Base-by-base conservation (phyloP, 352 stramenopile species). In the Phytophthora colocasiae region DNA sequence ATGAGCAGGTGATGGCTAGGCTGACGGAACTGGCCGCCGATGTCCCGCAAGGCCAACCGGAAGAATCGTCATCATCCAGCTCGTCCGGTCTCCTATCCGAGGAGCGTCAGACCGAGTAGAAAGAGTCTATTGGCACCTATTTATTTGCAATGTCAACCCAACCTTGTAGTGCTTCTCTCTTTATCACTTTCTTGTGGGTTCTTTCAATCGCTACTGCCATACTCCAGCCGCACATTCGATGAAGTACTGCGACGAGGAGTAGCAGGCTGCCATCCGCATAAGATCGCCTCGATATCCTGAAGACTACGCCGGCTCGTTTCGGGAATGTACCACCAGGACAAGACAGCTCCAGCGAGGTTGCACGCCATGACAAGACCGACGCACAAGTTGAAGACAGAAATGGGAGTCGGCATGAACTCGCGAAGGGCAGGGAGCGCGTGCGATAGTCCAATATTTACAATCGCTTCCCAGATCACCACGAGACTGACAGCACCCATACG, bases 271-370 rank as follows among this genome's bases (percentile, higher is more conserved):
- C 83, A 95, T 24, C 86, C 86, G 1, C 73, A 86, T 38, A 93
- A 56, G 58, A 93, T 89, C 27, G 86, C 82, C 47, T 95, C 86
- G 36, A 95, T 91, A 56, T 91, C 80, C 67, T 95, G 86, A 5
- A 95, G 77, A 64, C 83, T 92, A 31, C 84, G 84, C 29, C 80
- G 55, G 27, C 81, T 92, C 8, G 86, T 95, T 70, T 95, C 86
- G 1, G 86, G 86, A 12, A 95, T 60, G 46, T 87, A 95, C 57
- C 85, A 78, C 76, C 69, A 87, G 26, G 81, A 79, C 43, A 92
- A 60, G 10, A 83, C 63, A 6, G 82, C 43, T 1, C 73, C 81
- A 2, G 72, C 27, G 12, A 82, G 22, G 47, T 91, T 92, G 24
- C 77, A 85, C 10, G 59, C 44, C 40, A 88, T 66, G 32, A 93